Evolutionary conservation across 1,284 basidiomycete species (phyloP), one percentile per base, ranked within the genome.

Genomic region (Apiotrichum gamsii): DNA sequence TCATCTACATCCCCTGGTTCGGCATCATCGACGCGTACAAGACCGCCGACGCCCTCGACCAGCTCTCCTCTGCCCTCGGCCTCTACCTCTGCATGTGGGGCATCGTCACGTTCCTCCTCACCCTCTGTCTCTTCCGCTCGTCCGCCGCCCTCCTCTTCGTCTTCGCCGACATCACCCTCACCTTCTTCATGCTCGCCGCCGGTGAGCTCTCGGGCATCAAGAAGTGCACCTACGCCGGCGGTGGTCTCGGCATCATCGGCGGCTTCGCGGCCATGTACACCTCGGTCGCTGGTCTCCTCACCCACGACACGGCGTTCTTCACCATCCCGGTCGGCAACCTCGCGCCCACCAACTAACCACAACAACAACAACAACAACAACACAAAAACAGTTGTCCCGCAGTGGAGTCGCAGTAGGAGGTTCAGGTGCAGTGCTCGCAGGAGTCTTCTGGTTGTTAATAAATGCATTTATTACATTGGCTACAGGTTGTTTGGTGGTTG

Each of bases 161-260:
- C 21, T 86, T 96, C 73, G 76, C 79, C 65, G 81, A 80, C 74
- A 78, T 95, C 8, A 77, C 80, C 25, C 45, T 78, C 35, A 76
- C 75, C 8, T 78, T 78, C 67, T 61, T 74, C 43, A 51, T 75
- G 3, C 64, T 77, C 15, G 58, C 65, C 18, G 61, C 62, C 14
- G 62, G 58, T n/a, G 64, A 64, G 34, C 61, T 73, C 33, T 62
- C 63, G 5, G 62, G 47, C 5, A 58, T 60, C 31, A 32, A 54
- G n/a, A 48, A 42, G 11, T 48, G 65, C 19, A 55, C 58, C 63
- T 83, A 79, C 57, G 85, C 83, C 2, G 89, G 87, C 34, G 89
- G 90, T 40, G 80, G 70, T 1, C 69, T 88, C 29, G 89, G 89
- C 51, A 56, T 75, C 39, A 59, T 71, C 39, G 69, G 69, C 36